These are phyloP conservation scores for Penicillium turbatum DNA, from an alignment of 495 filamentous ascomycete genomes.

Conservation along the genomic window DNA sequence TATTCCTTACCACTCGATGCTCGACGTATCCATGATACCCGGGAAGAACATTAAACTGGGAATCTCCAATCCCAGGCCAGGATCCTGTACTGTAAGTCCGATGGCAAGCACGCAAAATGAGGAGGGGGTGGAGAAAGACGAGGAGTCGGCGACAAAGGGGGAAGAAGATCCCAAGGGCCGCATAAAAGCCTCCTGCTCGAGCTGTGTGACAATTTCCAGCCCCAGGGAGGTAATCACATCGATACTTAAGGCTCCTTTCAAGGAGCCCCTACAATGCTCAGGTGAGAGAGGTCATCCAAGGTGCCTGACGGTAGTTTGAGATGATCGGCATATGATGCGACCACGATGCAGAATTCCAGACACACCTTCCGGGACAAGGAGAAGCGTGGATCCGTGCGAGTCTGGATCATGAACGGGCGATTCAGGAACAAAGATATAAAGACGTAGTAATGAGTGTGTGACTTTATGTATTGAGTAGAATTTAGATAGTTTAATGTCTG, in stretches of 20 bases:
- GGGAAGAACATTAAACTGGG: neutral
- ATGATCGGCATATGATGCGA: constrained; percentile 18
- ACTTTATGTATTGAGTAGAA: too few relatives aligned
- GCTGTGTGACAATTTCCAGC: constrained; percentile 21
- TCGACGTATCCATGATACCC: neutral
- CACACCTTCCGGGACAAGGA: constrained; percentile 47
- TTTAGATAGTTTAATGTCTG: too few relatives aligned
- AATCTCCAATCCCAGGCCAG: neutral
- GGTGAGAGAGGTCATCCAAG: constrained; percentile 11
- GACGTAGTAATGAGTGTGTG: too few relatives aligned
- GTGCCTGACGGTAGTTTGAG: constrained; percentile 7
- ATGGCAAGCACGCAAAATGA: neutral
- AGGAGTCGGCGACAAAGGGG: neutral
- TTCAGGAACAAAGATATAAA: constrained; percentile 46
- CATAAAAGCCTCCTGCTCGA: constrained; percentile 14
- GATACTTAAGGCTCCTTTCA: constrained; percentile 22
- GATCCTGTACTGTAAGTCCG: neutral
- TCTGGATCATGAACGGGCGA: constrained; percentile 38
- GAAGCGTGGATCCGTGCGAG: constrained; percentile 38
- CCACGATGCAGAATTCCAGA: constrained; percentile 33
- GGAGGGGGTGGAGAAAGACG: neutral
- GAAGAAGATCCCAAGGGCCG: neutral
- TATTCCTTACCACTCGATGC: neutral
- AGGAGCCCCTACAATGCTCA: constrained; percentile 13
- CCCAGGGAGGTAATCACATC: constrained; percentile 21